These are phyloP conservation scores for Arthrobotrys iridis DNA, from an alignment of 2,329 filamentous ascomycete species.

Conservation along the genomic window DNA sequence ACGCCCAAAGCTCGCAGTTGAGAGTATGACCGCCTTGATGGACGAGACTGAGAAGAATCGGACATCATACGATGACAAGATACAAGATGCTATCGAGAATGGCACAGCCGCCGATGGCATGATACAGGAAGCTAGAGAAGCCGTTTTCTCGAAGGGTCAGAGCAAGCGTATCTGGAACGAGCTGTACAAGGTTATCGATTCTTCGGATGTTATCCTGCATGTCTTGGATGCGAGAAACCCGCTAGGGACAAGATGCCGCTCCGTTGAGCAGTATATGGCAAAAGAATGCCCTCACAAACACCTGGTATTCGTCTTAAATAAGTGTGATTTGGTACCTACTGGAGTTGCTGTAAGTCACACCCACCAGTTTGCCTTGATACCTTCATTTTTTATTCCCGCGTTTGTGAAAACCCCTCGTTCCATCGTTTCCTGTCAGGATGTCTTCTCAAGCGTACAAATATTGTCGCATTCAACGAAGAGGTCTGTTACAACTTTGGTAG, in stretches of 20 bases:
- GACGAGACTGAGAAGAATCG: slow-evolving; percentile 82
- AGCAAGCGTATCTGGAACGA: slow-evolving; percentile 98
- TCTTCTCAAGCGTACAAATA: slow-evolving; percentile 47
- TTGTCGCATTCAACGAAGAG: slow-evolving; percentile 71
- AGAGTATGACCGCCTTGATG: slow-evolving; percentile 82
- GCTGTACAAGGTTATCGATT: slow-evolving; percentile 82
- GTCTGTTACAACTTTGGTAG: slow-evolving; percentile 99
- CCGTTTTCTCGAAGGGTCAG: slow-evolving; percentile 93
- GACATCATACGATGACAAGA: slow-evolving; percentile 79
- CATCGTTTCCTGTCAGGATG: slow-evolving; percentile 76
- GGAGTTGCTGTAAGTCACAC: slow-evolving; percentile 85
- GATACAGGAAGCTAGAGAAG: slow-evolving; percentile 75
- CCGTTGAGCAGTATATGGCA: slow-evolving; percentile 90
- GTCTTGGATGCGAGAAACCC: slow-evolving; percentile 90
- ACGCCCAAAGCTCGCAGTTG: slow-evolving; percentile 85
- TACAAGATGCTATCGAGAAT: slow-evolving; percentile 60
- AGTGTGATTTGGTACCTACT: slow-evolving; percentile 91
- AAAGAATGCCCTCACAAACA: slow-evolving; percentile 97
- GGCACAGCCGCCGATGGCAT: slow-evolving; percentile 62
- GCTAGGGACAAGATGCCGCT: slow-evolving; percentile 85
- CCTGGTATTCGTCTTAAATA: slow-evolving; percentile 87
- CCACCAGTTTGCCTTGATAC: slow-evolving; percentile 16
- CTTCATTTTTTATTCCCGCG: slow-evolving; percentile 56
- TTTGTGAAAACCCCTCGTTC: slow-evolving; percentile 61
- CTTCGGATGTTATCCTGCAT: slow-evolving; percentile 94